Evolutionary conservation across 1,284 basidiomycete species (phyloP).

Genomic region (Peniophora sp.): DNA sequence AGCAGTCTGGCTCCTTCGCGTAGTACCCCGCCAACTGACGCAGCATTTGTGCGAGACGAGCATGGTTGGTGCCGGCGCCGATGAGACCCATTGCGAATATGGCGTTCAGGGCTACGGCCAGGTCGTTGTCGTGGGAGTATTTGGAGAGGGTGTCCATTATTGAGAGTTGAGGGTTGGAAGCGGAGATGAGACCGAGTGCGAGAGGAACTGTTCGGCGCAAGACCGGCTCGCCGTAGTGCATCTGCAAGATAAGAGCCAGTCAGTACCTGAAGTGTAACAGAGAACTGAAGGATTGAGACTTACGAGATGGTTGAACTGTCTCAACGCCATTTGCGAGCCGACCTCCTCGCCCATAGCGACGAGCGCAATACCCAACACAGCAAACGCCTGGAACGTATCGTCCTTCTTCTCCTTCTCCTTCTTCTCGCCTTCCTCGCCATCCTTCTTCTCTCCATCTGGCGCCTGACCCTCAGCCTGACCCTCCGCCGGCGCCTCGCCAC

Average conservation of each 20-base stretch:
- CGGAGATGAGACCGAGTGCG: slow-evolving; percentile 89
- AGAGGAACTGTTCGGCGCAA: slow-evolving; percentile 95
- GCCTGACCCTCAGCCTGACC: slow-evolving; percentile 52
- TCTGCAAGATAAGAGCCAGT: slow-evolving; percentile 40
- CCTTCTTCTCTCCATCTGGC: slow-evolving; percentile 45
- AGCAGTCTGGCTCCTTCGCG: slow-evolving; percentile 92
- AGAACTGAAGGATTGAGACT: slow-evolving; percentile 18
- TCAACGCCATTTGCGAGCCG: slow-evolving; percentile 92
- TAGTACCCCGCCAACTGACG: slow-evolving; percentile 96
- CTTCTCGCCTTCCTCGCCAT: slow-evolving; percentile 44
- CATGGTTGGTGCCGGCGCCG: slow-evolving; percentile 98
- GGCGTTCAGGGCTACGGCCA: slow-evolving; percentile 92
- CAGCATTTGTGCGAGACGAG: slow-evolving; percentile 95
- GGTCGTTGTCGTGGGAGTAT: slow-evolving; percentile 98
- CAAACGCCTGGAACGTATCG: slow-evolving; percentile 89
- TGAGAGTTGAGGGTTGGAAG: slow-evolving; percentile 93
- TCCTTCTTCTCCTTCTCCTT: slow-evolving; percentile 40
- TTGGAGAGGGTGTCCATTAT: slow-evolving; percentile 98
- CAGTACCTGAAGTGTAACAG: slow-evolving; percentile 4
- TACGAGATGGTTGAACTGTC: slow-evolving; percentile 93
- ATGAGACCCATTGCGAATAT: slow-evolving; percentile 99
- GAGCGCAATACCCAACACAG: slow-evolving; percentile 90
- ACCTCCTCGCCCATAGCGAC: slow-evolving; percentile 99
- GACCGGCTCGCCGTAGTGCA: slow-evolving; percentile 96
- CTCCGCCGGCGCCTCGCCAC: slow-evolving; percentile 24